phyloP scores from a whole-genome alignment of 805 yeast genomes.

The Candida sonorensis region DNA sequence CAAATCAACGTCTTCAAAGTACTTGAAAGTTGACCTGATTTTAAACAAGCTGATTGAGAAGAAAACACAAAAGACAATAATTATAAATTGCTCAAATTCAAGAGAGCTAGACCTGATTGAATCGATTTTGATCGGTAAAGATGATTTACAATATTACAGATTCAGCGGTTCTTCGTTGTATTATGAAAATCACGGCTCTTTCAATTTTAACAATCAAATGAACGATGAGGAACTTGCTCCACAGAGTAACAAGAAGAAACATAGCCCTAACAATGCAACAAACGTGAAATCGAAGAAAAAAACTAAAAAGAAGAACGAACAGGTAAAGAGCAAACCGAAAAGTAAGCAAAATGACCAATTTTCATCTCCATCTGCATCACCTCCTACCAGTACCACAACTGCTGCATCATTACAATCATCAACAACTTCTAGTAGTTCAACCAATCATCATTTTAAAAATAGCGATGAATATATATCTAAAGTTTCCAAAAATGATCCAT shows the following conservation, averaged over 20 bases:
- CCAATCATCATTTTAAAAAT: constrained; percentile 4
- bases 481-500: constrained; percentile 26
- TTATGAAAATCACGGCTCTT: constrained; percentile 27
- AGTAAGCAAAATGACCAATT: too few species aligned
- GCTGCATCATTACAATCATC: too few species aligned
- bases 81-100: constrained; percentile 51
- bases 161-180: constrained; percentile 56
- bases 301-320: constrained; percentile 2
- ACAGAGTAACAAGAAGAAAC: too few species aligned
- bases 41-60: constrained; percentile 29
- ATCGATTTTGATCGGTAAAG: constrained; percentile 68
- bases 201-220: constrained; percentile 19
- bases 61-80: constrained; percentile 22
- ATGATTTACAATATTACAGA: constrained; percentile 50
- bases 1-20: constrained; percentile 51
- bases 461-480: constrained; percentile 27
- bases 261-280: too few species aligned
- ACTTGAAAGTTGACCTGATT: constrained; percentile 45
- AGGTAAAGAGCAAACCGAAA: too few species aligned
- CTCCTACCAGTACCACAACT: constrained; percentile 1
- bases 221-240: constrained; percentile 6
- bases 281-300: constrained; percentile 3
- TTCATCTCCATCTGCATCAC: neutral
- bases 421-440: too few species aligned
- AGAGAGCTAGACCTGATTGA: constrained; percentile 76